These are phyloP conservation scores for Zygotorulaspora chibaensis DNA, from an alignment of 805 yeast genomes.

Conservation along the genomic window DNA sequence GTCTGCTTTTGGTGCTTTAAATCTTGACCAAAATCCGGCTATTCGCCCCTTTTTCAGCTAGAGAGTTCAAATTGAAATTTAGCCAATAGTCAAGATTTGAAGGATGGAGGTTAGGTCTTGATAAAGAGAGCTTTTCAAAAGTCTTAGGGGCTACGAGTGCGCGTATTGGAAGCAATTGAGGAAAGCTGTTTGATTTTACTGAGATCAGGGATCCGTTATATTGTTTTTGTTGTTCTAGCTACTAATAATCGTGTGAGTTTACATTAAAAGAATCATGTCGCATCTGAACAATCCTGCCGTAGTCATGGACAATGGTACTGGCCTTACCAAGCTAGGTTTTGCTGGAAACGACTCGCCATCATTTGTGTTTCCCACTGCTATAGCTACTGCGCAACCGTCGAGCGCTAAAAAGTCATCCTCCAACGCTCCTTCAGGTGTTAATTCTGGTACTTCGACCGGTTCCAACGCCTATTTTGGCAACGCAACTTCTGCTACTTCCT, in stretches of 20 bases:
- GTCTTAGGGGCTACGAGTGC: background rate
- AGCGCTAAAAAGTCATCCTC: constrained; percentile 37
- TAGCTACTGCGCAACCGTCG: constrained; percentile 57
- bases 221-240: background rate
- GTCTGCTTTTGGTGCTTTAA: background rate
- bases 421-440: constrained; percentile 39
- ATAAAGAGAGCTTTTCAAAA: background rate
- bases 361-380: constrained; percentile 95
- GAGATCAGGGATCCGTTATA: too few relatives aligned
- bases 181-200: background rate
- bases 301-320: constrained; percentile 99
- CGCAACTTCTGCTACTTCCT: constrained; percentile 37
- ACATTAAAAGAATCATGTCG: constrained; percentile 40
- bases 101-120: background rate
- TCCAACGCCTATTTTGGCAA: constrained; percentile 32
- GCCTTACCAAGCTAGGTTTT: constrained; percentile 93
- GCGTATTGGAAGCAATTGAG: background rate
- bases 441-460: constrained; percentile 12
- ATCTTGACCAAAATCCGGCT: background rate
- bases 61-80: background rate
- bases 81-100: background rate
- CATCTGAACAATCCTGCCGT: constrained; percentile 82
- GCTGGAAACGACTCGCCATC: constrained; percentile 99
- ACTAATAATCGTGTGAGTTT: background rate
- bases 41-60: background rate